Percentiles rank a stretch among this genome's conserved stretches.
phyloP scores from a whole-genome alignment of 352 stramenopile genomes.

The Phytophthora idaei region DNA sequence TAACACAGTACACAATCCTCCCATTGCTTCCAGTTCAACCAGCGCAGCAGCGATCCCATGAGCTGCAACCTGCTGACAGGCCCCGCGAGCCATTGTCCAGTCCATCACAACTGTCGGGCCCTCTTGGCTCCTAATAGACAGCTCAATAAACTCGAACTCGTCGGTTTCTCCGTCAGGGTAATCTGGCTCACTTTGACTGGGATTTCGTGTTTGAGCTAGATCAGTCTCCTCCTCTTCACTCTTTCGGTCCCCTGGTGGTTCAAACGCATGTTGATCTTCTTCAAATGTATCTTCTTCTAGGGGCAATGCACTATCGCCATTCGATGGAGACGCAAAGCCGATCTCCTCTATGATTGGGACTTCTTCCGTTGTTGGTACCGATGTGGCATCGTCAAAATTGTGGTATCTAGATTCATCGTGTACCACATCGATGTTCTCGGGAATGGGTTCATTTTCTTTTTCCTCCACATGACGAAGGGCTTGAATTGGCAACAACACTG shows the following conservation, averaged over 20 bases:
- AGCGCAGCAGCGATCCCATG: slow-evolving; percentile 30
- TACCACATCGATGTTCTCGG: slow-evolving; percentile 28
- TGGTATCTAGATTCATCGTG: slow-evolving; percentile 14
- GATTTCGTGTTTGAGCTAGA: background rate
- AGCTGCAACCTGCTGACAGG: slow-evolving; percentile 13
- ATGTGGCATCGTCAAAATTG: slow-evolving; percentile 1
- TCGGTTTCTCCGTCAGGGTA: slow-evolving; percentile 2
- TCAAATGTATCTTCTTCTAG: slow-evolving; percentile 25
- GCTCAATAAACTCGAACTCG: slow-evolving; percentile 22
- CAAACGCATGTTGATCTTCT: slow-evolving; percentile 28
- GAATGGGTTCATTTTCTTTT: slow-evolving; percentile 28
- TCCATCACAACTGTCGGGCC: slow-evolving; percentile 4
- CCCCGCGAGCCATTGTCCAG: slow-evolving; percentile 12
- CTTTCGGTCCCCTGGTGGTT: slow-evolving; percentile 27
- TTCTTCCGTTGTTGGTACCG: slow-evolving; percentile 12
- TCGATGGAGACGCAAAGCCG: slow-evolving; percentile 22
- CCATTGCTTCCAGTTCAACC: slow-evolving; percentile 20
- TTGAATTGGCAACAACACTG: background rate
- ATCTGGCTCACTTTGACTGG: slow-evolving; percentile 1
- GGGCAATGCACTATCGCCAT: background rate
- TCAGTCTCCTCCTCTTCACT: slow-evolving; percentile 17
- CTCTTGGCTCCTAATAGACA: slow-evolving; percentile 5
- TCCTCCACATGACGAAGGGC: slow-evolving; percentile 5
- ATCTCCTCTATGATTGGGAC: slow-evolving; percentile 30
- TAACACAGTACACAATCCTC: slow-evolving; percentile 10